These are phyloP conservation scores for Fusarium metavorans DNA, from an alignment of 2,329 filamentous ascomycete species.

Conservation along the genomic window DNA sequence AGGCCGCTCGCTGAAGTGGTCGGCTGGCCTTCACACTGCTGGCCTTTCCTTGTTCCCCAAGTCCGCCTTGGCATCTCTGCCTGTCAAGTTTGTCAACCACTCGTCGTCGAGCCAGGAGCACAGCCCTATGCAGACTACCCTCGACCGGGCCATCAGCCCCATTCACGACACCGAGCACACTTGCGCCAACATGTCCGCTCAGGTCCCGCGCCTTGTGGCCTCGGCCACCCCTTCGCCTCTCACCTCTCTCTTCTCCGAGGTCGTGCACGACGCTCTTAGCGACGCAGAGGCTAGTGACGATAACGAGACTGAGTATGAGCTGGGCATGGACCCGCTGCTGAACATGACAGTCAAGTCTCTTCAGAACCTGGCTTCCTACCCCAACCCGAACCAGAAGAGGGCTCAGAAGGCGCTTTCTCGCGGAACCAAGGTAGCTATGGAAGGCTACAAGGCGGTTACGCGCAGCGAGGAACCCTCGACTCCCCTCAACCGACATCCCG, in stretches of 20 bases:
- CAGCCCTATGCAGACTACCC: slow-evolving; percentile 66
- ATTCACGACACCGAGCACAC: slow-evolving; percentile 42
- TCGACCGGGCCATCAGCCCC: slow-evolving; percentile 63
- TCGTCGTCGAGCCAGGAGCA: slow-evolving; percentile 53
- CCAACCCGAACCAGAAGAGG: slow-evolving; percentile 65
- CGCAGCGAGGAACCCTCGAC: slow-evolving; percentile 26
- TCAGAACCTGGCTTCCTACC: slow-evolving; percentile 66
- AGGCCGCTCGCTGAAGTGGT: slow-evolving; percentile 60
- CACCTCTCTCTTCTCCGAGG: slow-evolving; percentile 31
- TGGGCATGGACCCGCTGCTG: slow-evolving; percentile 48
- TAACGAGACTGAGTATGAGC: slow-evolving; percentile 47
- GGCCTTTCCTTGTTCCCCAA: slow-evolving; percentile 54
- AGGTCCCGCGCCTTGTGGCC: slow-evolving; percentile 44
- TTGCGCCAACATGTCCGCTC: slow-evolving; percentile 42
- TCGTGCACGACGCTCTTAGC: slow-evolving; percentile 27
- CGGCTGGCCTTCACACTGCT: slow-evolving; percentile 43
- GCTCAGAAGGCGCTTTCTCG: slow-evolving; percentile 61
- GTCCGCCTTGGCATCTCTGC: slow-evolving; percentile 51
- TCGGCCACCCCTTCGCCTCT: slow-evolving; percentile 41
- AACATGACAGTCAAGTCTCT: slow-evolving; percentile 61
- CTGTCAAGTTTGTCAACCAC: slow-evolving; percentile 44
- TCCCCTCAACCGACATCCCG: slow-evolving; percentile 9
- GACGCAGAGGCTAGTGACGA: slow-evolving; percentile 43
- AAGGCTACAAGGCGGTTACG: slow-evolving; percentile 18
- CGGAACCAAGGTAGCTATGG: slow-evolving; percentile 42